Evolutionary conservation across 257 asterid species (phyloP), one percentile per base, ranked within the genome.

Genomic region (Apocynum venetum): DNA sequence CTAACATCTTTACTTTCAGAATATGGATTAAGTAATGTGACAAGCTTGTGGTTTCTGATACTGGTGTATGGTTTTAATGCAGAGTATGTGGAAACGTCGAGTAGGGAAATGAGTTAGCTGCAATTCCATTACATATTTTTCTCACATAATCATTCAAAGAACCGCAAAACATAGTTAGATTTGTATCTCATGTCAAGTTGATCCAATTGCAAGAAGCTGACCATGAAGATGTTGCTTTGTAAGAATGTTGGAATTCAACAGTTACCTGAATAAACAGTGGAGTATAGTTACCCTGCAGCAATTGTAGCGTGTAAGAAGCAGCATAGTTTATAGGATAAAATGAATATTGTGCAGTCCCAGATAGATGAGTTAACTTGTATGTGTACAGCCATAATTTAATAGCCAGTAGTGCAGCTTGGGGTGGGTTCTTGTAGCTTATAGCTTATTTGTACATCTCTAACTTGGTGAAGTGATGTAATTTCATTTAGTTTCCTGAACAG

Each of bases 81-180:
- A 95, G 99, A 83, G 89, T 84, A 79, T 78, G 78, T 95, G 99
- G 99, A 90, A 81, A 85, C 87, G 75, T 67, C 94, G 97, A 44
- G 89, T 85, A 17, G 97, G 89, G 72, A 93, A 87, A 85, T 85
- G 85, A 48, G 81, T 76, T 56, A 79, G 82, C 60, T 48, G 76
- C 65, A 73, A 7, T 61, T 17, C 60, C 69, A 13, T 69, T 75
- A 65, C 48, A 38, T 72, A 67, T 44, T 73, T 25, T 72, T 15
- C 59, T 44, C 2, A 60, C 35, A 57, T 51, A 15, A 51, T 61
- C 57, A 80, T 73, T 76, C 55, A 63, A 71, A 70, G 78, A 74
- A 61, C 40, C 71, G 64, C 72, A 65, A 44, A 68, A 66, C 1
- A 41, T 59, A 41, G 67, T 64, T 14, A 56, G 49, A 19, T 68